Evolutionary conservation across 2,329 filamentous ascomycete species (phyloP).

Genomic region (Aureobasidium lini): DNA sequence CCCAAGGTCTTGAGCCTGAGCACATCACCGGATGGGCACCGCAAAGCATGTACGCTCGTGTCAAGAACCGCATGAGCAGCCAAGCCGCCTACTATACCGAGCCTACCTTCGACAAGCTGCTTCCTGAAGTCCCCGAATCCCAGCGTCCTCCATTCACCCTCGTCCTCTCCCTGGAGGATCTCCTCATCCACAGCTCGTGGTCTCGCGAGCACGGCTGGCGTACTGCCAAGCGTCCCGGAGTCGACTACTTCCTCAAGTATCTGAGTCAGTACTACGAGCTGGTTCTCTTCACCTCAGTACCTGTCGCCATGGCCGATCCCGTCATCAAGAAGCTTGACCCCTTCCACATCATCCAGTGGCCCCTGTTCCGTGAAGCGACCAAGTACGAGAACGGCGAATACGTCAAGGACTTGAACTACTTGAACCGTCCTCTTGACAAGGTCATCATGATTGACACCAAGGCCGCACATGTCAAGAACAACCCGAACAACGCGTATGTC

Average conservation of each 20-base stretch:
- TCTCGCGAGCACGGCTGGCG: constrained; percentile 89
- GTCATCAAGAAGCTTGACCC: constrained; percentile 91
- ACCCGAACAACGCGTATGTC: constrained; percentile 79
- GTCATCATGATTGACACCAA: constrained; percentile 92
- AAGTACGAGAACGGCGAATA: constrained; percentile 94
- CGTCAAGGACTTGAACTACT: constrained; percentile 96
- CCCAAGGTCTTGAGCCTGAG: constrained; percentile 49
- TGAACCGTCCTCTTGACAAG: constrained; percentile 93
- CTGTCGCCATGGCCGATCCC: constrained; percentile 75
- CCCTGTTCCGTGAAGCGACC: constrained; percentile 91
- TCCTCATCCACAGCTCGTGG: constrained; percentile 94
- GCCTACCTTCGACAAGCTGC: constrained; percentile 85
- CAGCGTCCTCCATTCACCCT: constrained; percentile 86
- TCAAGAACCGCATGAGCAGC: constrained; percentile 64
- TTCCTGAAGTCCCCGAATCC: constrained; percentile 71
- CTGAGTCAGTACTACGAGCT: constrained; percentile 97
- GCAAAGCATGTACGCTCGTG: constrained; percentile 70
- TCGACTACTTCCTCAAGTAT: constrained; percentile 96
- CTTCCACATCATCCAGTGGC: constrained; percentile 91
- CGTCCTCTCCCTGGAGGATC: constrained; percentile 84
- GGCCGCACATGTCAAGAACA: constrained; percentile 69
- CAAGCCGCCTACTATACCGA: constrained; percentile 91
- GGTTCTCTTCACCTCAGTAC: constrained; percentile 87
- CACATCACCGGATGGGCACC: constrained; percentile 74
- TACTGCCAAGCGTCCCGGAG: constrained; percentile 84